These are phyloP conservation scores for Gnomoniopsis sp. DNA, from an alignment of 2,329 filamentous ascomycete species.

Conservation along the genomic window DNA sequence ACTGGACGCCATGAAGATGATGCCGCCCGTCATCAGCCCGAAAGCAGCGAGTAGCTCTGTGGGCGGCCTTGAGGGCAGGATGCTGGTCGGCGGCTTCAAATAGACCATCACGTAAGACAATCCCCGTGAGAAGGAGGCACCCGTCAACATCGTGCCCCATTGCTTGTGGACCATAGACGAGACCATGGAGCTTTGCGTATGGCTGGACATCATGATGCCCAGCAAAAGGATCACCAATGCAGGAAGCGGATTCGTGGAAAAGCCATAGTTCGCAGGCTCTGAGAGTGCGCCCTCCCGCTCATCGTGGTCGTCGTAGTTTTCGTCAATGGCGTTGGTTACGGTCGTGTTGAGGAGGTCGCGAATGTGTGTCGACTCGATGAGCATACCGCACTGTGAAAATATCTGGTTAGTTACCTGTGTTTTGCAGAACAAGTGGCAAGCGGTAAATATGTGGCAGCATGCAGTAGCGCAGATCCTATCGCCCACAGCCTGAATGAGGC, in stretches of 20 bases:
- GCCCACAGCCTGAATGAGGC: neutral
- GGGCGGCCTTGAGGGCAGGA: slow-evolving; percentile 78
- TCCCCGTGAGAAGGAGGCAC: slow-evolving; percentile 73
- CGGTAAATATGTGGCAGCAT: neutral
- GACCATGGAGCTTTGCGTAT: slow-evolving; percentile 79
- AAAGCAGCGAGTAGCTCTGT: slow-evolving; percentile 87
- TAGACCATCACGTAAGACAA: slow-evolving; percentile 79
- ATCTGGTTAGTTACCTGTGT: slow-evolving; percentile 18
- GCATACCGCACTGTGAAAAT: slow-evolving; percentile 65
- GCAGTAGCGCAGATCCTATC: slow-evolving; percentile 12
- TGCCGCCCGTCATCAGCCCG: slow-evolving; percentile 79
- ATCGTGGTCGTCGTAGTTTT: slow-evolving; percentile 35
- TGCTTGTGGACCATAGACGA: slow-evolving; percentile 92
- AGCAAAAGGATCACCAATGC: slow-evolving; percentile 81
- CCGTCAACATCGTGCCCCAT: slow-evolving; percentile 83
- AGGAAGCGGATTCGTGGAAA: slow-evolving; percentile 85
- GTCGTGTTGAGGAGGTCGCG: slow-evolving; percentile 63
- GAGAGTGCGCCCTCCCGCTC: slow-evolving; percentile 45
- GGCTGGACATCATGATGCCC: slow-evolving; percentile 92
- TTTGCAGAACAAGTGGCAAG: neutral
- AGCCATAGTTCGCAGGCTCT: slow-evolving; percentile 63
- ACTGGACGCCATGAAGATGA: slow-evolving; percentile 86
- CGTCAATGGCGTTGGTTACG: slow-evolving; percentile 34
- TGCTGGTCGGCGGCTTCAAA: slow-evolving; percentile 74
- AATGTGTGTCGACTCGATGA: slow-evolving; percentile 72